phyloP scores from a whole-genome alignment of 2,329 filamentous ascomycete genomes.

The Clarireedia sp. region DNA sequence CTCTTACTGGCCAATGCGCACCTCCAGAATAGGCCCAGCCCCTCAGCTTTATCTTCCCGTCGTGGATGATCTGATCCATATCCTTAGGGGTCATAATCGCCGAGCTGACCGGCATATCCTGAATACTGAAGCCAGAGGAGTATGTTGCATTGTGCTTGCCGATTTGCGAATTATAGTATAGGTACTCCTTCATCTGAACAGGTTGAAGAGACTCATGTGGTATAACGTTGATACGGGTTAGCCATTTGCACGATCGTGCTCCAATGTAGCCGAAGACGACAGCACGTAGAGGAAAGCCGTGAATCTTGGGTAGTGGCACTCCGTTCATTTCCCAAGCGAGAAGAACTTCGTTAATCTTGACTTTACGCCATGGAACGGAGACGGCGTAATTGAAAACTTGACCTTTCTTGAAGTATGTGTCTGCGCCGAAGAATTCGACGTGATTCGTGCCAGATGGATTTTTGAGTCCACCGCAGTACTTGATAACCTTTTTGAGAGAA shows the following conservation, averaged over 20 bases:
- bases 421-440: constrained; percentile 60
- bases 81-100: constrained; percentile 52
- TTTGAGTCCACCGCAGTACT: constrained; percentile 55
- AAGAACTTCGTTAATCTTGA: constrained; percentile 57
- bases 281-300: constrained; percentile 56
- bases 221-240: constrained; percentile 56
- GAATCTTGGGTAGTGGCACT: constrained; percentile 51
- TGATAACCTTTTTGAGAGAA: constrained; percentile 61
- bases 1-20: constrained; percentile 56
- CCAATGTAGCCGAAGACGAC: constrained; percentile 60
- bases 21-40: constrained; percentile 65
- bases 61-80: constrained; percentile 33
- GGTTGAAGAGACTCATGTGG: constrained; percentile 46
- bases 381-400: constrained; percentile 60
- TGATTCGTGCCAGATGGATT: constrained; percentile 44
- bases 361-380: constrained; percentile 59
- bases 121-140: constrained; percentile 57
- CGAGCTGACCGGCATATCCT: constrained; percentile 61
- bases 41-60: constrained; percentile 33
- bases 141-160: constrained; percentile 53
- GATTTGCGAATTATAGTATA: constrained; percentile 58
- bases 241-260: constrained; percentile 62
- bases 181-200: constrained; percentile 57
- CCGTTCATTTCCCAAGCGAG: constrained; percentile 64
- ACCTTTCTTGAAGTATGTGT: constrained; percentile 63